Evolutionary conservation across 805 yeast species (phyloP).

Genomic region (Yarrowia sp.): DNA sequence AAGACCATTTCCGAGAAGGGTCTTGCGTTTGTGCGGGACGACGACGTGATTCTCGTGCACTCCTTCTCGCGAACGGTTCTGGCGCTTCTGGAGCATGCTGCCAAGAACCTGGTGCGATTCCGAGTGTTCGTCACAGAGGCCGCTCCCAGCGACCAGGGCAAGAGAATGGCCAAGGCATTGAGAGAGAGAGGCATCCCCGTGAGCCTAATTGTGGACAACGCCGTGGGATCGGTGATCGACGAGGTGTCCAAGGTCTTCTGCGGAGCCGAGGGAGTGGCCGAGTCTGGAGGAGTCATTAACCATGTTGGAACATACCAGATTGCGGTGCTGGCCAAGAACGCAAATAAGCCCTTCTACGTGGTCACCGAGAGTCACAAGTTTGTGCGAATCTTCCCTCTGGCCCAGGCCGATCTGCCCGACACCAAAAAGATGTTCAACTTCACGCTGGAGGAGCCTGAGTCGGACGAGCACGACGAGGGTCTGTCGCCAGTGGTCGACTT

Average conservation of each 20-base stretch:
- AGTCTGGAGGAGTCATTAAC: slow-evolving; percentile 96
- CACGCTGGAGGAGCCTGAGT: slow-evolving; percentile 34
- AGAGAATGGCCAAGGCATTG: slow-evolving; percentile 64
- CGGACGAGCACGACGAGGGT: slow-evolving; percentile 40
- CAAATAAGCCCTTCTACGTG: slow-evolving; percentile 90
- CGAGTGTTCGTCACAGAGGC: slow-evolving; percentile 92
- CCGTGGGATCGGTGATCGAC: slow-evolving; percentile 89
- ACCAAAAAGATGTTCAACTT: slow-evolving; percentile 52
- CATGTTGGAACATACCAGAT: slow-evolving; percentile 89
- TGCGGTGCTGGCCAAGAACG: slow-evolving; percentile 85
- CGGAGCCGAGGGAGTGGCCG: slow-evolving; percentile 99
- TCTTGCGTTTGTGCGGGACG: slow-evolving; percentile 84
- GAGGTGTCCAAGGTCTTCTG: slow-evolving; percentile 90
- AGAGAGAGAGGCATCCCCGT: slow-evolving; percentile 78
- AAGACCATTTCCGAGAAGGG: slow-evolving; percentile 86
- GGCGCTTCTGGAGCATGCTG: slow-evolving; percentile 72
- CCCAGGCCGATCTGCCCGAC: slow-evolving; percentile 83
- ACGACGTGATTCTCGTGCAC: slow-evolving; percentile 84
- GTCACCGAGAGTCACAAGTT: slow-evolving; percentile 94
- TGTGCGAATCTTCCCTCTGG: slow-evolving; percentile 90
- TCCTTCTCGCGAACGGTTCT: slow-evolving; percentile 89
- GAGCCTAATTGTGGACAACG: slow-evolving; percentile 82
- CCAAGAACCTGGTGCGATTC: slow-evolving; percentile 73
- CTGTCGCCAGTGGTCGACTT: slow-evolving; percentile 72
- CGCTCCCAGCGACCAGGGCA: slow-evolving; percentile 76